phyloP scores from a whole-genome alignment of 2,329 filamentous ascomycete species.

The Phialophora tarda region DNA sequence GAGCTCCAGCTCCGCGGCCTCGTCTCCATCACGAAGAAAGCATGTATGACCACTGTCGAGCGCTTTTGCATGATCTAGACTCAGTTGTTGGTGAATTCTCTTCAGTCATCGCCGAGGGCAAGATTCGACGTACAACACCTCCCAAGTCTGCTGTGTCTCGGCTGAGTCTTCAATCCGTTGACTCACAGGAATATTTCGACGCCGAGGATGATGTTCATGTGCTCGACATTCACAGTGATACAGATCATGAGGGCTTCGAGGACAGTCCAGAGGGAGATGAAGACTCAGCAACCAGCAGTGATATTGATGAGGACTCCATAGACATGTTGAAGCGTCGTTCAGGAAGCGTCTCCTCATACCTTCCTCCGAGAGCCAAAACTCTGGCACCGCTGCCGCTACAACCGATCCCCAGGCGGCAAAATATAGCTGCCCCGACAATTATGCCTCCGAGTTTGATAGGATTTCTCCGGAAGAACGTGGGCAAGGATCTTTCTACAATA shows the following conservation, averaged over 20 bases:
- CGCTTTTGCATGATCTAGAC: constrained; percentile 84
- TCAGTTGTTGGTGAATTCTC: constrained; percentile 82
- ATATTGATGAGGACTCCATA: constrained; percentile 57
- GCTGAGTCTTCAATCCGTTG: constrained; percentile 79
- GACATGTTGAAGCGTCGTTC: constrained; percentile 42
- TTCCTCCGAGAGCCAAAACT: constrained; percentile 76
- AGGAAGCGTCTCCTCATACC: constrained; percentile 60
- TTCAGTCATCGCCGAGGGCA: constrained; percentile 75
- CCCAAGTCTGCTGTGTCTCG: constrained; percentile 61
- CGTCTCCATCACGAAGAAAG: constrained; percentile 60
- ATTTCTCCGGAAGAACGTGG: constrained; percentile 95
- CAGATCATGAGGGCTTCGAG: constrained; percentile 66
- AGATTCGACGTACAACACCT: constrained; percentile 69
- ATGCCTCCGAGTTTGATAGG: constrained; percentile 89
- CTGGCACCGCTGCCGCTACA: constrained; percentile 78
- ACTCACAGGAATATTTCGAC: constrained; percentile 92
- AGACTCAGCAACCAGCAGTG: constrained; percentile 69
- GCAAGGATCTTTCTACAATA: constrained; percentile 94
- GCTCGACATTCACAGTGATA: constrained; percentile 74
- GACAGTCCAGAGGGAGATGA: constrained; percentile 55
- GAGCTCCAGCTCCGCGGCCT: constrained; percentile 8
- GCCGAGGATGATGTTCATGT: constrained; percentile 75
- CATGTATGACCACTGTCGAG: constrained; percentile 81
- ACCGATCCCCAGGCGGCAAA: constrained; percentile 68
- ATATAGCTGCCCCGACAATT: constrained; percentile 74